phyloP scores from a whole-genome alignment of 2,329 filamentous ascomycete genomes.

The Exophiala mesophila region DNA sequence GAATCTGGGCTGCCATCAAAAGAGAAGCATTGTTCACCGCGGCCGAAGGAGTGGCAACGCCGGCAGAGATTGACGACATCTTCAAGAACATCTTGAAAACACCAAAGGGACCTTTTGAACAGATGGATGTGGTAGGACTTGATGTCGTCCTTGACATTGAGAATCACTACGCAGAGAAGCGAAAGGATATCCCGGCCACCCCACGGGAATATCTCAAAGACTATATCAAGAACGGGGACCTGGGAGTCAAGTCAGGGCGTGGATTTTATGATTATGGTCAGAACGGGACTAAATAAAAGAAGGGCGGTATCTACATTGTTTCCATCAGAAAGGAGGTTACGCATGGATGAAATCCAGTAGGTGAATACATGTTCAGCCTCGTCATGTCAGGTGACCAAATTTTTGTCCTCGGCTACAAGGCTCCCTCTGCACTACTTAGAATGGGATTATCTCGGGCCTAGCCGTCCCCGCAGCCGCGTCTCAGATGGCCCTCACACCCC shows the following conservation, averaged over 20 bases:
- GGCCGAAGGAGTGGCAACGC: slow-evolving; percentile 32
- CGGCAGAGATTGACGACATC: slow-evolving; percentile 36
- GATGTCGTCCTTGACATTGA: slow-evolving; percentile 40
- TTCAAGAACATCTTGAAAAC: slow-evolving; percentile 36
- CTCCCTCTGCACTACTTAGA: too few species aligned
- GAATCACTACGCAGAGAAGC: slow-evolving; percentile 35
- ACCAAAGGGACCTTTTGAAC: slow-evolving; percentile 35
- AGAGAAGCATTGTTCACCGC: slow-evolving; percentile 34
- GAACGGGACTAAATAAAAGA: neutral
- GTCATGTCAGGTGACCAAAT: too few species aligned
- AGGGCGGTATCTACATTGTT: too few species aligned
- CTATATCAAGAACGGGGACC: slow-evolving; percentile 30
- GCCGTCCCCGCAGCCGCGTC: too few species aligned
- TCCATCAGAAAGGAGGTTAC: too few species aligned
- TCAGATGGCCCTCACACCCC: too few species aligned
- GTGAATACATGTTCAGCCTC: too few species aligned
- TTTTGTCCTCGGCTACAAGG: too few species aligned
- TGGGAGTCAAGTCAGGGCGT: slow-evolving; percentile 32
- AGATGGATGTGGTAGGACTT: slow-evolving; percentile 40
- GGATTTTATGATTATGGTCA: slow-evolving; percentile 33
- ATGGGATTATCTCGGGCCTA: too few species aligned
- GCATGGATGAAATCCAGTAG: too few species aligned
- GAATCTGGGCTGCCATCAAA: slow-evolving; percentile 41
- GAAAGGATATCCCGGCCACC: slow-evolving; percentile 28
- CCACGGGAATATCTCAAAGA: slow-evolving; percentile 32